phyloP scores from a whole-genome alignment of 2,329 filamentous ascomycete genomes.

The Fusarium sp. region DNA sequence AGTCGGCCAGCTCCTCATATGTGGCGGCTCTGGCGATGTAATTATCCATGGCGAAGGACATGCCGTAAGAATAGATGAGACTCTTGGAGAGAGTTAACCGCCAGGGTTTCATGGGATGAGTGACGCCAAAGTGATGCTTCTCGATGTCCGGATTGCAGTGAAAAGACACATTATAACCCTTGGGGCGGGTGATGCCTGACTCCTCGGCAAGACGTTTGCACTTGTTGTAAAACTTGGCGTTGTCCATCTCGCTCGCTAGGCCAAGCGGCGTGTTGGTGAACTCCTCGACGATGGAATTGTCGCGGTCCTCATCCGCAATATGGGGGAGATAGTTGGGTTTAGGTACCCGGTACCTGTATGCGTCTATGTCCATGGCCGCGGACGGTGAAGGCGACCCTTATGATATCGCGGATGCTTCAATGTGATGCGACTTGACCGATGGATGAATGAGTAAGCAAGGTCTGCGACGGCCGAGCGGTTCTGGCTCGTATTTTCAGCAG shows the following conservation, averaged over 20 bases:
- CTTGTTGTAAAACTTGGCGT: conserved; percentile 71
- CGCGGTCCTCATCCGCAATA: conserved; percentile 65
- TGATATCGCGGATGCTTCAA: conserved; percentile 9
- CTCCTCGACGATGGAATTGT: conserved; percentile 68
- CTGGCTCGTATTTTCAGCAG: neutral
- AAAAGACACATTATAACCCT: conserved; percentile 93
- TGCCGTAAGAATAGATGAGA: conserved; percentile 93
- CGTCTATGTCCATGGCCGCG: conserved; percentile 57
- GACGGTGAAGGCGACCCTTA: conserved; percentile 11
- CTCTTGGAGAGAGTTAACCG: conserved; percentile 95
- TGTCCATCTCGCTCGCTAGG: conserved; percentile 67
- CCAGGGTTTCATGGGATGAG: conserved; percentile 99
- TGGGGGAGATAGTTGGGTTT: conserved; percentile 75
- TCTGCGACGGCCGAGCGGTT: conserved; percentile 5
- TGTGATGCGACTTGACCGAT: conserved; percentile 19
- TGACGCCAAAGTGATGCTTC: conserved; percentile 95
- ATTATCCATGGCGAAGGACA: conserved; percentile 97
- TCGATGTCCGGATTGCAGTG: conserved; percentile 97
- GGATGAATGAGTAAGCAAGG: conserved; percentile 29
- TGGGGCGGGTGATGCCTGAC: conserved; percentile 83
- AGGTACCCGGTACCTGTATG: conserved; percentile 69
- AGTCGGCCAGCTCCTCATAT: conserved; percentile 88
- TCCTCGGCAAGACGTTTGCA: conserved; percentile 71
- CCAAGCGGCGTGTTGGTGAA: conserved; percentile 65
- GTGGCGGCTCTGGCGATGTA: conserved; percentile 89